phyloP scores from a whole-genome alignment of 768 basidiomycete genomes.

The Tubosaeta sp. region DNA sequence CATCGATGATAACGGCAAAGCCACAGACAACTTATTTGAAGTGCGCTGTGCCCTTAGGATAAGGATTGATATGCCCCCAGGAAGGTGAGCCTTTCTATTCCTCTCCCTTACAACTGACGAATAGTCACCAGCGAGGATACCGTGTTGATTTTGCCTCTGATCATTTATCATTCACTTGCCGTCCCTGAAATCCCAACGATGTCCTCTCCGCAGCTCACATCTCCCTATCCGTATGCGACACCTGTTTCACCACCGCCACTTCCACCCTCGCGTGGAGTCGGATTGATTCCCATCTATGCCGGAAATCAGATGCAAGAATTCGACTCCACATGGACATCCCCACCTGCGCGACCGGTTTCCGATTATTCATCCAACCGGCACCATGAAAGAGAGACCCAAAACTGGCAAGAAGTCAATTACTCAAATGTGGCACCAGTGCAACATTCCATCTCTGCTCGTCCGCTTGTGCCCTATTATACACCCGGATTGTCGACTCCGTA shows the following conservation, averaged over 20 bases:
- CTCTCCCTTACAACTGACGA: slow-evolving; percentile 7
- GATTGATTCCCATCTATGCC: slow-evolving; percentile 6
- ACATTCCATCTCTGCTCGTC: slow-evolving; percentile 48
- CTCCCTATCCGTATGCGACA: slow-evolving; percentile 17
- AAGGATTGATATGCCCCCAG: slow-evolving; percentile 61
- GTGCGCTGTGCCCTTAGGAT: slow-evolving; percentile 60
- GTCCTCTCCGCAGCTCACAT: slow-evolving; percentile 21
- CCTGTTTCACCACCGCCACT: slow-evolving; percentile 16
- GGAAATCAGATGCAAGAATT: slow-evolving; percentile 8
- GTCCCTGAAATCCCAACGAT: slow-evolving; percentile 36
- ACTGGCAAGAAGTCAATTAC: slow-evolving; percentile 15
- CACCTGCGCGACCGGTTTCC: slow-evolving; percentile 1
- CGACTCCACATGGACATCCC: slow-evolving; percentile 7
- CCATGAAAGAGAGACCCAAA: slow-evolving; percentile 7
- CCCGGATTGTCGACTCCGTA: slow-evolving; percentile 35
- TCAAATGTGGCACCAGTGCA: slow-evolving; percentile 38
- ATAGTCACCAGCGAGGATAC: slow-evolving; percentile 60
- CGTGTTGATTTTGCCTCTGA: slow-evolving; percentile 57
- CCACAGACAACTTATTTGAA: slow-evolving; percentile 60
- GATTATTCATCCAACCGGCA: slow-evolving; percentile 7
- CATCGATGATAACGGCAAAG: slow-evolving; percentile 43
- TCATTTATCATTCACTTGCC: slow-evolving; percentile 60
- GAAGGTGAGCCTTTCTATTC: slow-evolving; percentile 45
- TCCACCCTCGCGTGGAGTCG: slow-evolving; percentile 23
- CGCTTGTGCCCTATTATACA: slow-evolving; percentile 28